A percentile compares a stretch with the other conserved stretches of the same genome.
Evolutionary conservation across 2,329 filamentous ascomycete species (phyloP).

Genomic region (Talaromyces piceae): DNA sequence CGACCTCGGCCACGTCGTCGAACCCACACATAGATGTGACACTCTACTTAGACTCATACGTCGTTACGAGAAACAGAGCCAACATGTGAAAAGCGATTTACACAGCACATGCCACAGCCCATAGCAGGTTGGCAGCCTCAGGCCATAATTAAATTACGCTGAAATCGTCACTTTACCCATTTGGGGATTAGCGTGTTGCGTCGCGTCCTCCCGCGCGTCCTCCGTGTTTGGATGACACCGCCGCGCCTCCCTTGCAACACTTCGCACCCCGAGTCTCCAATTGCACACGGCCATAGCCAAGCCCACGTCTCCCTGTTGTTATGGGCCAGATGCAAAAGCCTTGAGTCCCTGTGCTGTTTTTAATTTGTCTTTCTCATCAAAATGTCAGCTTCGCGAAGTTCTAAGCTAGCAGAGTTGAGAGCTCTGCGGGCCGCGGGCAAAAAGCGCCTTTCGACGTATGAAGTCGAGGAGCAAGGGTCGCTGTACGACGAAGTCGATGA

Average conservation of each 20-base stretch:
- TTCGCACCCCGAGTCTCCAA: background rate
- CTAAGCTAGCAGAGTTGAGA: constrained; percentile 61
- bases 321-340: background rate
- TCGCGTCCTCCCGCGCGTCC: constrained; percentile 11
- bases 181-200: constrained; percentile 6
- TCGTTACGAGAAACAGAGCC: no score
- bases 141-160: background rate
- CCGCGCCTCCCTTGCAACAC: background rate
- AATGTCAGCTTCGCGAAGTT: constrained; percentile 29
- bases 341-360: background rate
- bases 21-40: no score
- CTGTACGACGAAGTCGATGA: constrained; percentile 97
- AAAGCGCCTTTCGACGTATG: constrained; percentile 79
- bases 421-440: constrained; percentile 83
- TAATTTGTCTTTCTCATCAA: background rate
- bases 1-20: no score
- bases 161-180: background rate
- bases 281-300: background rate
- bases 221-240: background rate
- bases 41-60: no score
- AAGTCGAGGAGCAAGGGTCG: constrained; percentile 74
- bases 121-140: no score
- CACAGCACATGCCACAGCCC: no score
- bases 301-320: background rate
- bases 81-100: no score